Percentiles rank a stretch among this genome's conserved stretches.
phyloP scores from a whole-genome alignment of 768 basidiomycete species.

The Leccinum broughii region DNA sequence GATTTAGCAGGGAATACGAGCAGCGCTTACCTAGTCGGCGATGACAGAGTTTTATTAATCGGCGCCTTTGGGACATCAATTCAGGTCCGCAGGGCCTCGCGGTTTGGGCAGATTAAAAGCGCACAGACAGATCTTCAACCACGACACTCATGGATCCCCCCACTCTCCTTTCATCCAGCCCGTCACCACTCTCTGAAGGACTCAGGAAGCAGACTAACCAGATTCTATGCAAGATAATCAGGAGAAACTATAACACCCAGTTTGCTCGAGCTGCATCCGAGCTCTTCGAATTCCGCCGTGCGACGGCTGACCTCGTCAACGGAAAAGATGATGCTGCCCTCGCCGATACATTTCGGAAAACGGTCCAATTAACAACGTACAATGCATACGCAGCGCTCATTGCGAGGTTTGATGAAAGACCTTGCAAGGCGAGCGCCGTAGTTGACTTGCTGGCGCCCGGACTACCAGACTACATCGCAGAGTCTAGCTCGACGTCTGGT shows the following conservation, averaged over 20 bases:
- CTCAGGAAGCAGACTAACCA: background rate
- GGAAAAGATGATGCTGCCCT: background rate
- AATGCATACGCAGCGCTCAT: background rate
- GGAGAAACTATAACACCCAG: background rate
- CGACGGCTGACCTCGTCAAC: background rate
- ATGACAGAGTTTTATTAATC: background rate
- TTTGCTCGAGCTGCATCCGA: background rate
- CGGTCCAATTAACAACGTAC: background rate
- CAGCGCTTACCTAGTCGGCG: background rate
- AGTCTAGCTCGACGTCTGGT: background rate
- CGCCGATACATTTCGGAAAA: background rate
- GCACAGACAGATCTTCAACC: background rate
- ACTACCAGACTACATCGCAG: background rate
- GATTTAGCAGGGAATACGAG: background rate
- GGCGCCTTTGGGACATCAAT: background rate
- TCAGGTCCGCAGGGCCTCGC: background rate
- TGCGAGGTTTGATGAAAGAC: background rate
- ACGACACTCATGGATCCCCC: background rate
- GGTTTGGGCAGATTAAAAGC: background rate
- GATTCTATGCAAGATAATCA: background rate
- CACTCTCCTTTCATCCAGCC: background rate
- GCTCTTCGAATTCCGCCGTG: background rate
- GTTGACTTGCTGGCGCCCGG: background rate
- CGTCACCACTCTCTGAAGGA: background rate
- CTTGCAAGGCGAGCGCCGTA: background rate